phyloP scores from a whole-genome alignment of 2,329 filamentous ascomycete species.

The Claviceps arundinis region DNA sequence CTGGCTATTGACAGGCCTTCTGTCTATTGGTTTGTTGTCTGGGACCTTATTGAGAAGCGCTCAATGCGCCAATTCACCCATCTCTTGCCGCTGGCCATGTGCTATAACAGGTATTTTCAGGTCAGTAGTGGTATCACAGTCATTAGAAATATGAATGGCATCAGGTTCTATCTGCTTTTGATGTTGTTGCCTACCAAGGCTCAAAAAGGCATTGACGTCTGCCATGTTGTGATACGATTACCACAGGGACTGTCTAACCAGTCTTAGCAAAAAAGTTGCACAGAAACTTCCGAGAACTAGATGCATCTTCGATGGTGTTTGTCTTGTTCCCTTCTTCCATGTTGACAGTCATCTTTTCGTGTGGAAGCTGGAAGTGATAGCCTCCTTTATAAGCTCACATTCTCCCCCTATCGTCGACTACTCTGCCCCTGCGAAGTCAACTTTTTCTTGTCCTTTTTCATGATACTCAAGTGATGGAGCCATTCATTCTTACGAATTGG shows the following conservation, averaged over 20 bases:
- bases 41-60: background rate
- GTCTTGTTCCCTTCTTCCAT: background rate
- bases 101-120: background rate
- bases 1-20: background rate
- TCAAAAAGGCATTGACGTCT: slow-evolving; percentile 1
- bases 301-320: background rate
- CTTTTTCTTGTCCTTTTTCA: no score
- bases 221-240: slow-evolving; percentile 1
- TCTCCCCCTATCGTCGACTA: background rate
- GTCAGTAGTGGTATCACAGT: background rate
- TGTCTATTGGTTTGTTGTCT: background rate
- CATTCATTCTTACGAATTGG: background rate
- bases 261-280: slow-evolving; percentile 1
- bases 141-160: background rate
- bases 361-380: background rate
- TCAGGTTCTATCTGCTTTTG: background rate
- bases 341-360: background rate
- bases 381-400: background rate
- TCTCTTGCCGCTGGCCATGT: background rate
- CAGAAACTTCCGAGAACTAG: background rate
- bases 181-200: background rate
- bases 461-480: background rate
- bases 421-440: background rate
- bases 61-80: background rate
- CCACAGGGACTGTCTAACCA: background rate